These are phyloP conservation scores for Periconia sp. DNA, from an alignment of 2,329 filamentous ascomycete species.

Conservation along the genomic window DNA sequence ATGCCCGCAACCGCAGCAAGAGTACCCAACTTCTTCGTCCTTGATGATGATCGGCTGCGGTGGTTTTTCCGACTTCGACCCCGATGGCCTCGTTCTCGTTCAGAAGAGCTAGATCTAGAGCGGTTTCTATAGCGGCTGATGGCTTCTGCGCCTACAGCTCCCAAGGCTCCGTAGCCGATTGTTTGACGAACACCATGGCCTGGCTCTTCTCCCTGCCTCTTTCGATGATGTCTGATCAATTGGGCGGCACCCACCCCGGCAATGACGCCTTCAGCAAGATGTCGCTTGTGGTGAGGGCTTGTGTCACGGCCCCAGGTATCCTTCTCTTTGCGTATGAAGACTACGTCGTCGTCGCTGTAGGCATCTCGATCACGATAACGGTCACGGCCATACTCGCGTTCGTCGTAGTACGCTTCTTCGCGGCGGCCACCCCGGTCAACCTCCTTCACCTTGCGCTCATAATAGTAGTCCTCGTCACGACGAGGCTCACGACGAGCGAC, in stretches of 20 bases:
- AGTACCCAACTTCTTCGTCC: constrained; percentile 61
- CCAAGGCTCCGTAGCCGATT: constrained; percentile 66
- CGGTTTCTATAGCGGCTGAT: constrained; percentile 58
- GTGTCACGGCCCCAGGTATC: constrained; percentile 46
- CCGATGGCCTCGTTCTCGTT: constrained; percentile 33
- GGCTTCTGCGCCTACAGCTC: constrained; percentile 66
- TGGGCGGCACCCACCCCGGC: constrained; percentile 67
- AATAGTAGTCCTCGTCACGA: constrained; percentile 65
- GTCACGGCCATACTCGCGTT: constrained; percentile 46
- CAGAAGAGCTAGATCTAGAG: constrained; percentile 45
- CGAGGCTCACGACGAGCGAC: constrained; percentile 52
- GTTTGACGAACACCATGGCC: constrained; percentile 60
- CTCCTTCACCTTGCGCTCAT: constrained; percentile 54
- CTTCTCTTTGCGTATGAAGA: constrained; percentile 64
- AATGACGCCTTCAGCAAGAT: constrained; percentile 67
- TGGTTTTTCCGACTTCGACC: constrained; percentile 24
- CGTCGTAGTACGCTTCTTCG: constrained; percentile 44
- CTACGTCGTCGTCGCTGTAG: constrained; percentile 67
- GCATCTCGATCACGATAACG: constrained; percentile 51
- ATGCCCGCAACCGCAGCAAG: constrained; percentile 66
- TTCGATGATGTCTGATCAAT: constrained; percentile 63
- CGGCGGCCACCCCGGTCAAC: constrained; percentile 56
- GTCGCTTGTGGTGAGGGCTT: constrained; percentile 59
- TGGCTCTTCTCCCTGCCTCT: constrained; percentile 60
- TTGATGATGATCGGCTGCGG: constrained; percentile 44